These are phyloP conservation scores for Microdochium nivale DNA, from an alignment of 2,329 filamentous ascomycete genomes.

Conservation along the genomic window DNA sequence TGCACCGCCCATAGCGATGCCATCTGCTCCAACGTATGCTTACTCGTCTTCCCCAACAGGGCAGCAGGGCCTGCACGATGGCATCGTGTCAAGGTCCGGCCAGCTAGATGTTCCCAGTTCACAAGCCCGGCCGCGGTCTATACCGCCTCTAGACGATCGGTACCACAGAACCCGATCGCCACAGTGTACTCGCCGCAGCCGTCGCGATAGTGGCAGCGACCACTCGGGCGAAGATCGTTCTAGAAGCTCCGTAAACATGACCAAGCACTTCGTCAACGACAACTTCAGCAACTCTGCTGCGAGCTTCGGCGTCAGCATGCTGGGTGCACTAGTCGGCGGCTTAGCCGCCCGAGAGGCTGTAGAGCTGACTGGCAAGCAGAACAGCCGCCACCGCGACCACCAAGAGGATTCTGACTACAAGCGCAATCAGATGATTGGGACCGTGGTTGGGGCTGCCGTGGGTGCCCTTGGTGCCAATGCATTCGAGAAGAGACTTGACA, in stretches of 20 bases:
- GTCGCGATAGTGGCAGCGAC: conserved; percentile 12
- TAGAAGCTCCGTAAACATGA: conserved; percentile 28
- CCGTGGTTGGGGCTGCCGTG: conserved; percentile 44
- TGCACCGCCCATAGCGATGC: not conserved
- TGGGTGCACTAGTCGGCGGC: conserved; percentile 46
- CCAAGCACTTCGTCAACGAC: conserved; percentile 30
- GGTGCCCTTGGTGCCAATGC: conserved; percentile 43
- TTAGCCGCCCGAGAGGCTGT: conserved; percentile 40
- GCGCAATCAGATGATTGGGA: conserved; percentile 32
- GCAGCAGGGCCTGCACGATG: not conserved
- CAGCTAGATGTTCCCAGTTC: not conserved
- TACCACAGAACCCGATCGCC: not conserved
- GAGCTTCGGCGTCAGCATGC: conserved; percentile 40
- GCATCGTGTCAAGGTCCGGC: not conserved
- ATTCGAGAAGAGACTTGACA: conserved; percentile 20
- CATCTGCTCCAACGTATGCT: not conserved
- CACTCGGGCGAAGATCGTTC: conserved; percentile 14
- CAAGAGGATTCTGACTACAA: conserved; percentile 19
- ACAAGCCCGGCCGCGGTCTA: not conserved
- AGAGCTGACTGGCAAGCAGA: conserved; percentile 9
- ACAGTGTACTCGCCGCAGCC: not conserved
- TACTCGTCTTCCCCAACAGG: not conserved
- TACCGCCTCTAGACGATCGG: not conserved
- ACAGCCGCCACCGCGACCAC: conserved; percentile 13
- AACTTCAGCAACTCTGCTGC: conserved; percentile 39